Conservation (phyloP, 441 rosid species). For the Biscutella laevigata region DNA sequence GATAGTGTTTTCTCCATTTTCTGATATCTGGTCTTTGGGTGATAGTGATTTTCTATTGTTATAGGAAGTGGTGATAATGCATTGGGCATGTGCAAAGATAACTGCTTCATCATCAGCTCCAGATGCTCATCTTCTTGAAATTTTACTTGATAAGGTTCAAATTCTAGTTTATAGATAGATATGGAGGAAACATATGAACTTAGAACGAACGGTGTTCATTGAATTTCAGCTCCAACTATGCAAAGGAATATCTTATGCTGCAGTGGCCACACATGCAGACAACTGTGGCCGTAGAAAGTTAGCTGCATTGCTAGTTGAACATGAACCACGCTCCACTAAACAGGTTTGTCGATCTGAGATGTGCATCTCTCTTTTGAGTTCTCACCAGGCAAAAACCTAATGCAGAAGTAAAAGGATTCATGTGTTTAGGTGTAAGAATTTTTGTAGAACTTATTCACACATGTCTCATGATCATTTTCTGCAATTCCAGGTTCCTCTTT, state of each 20-base stretch:
- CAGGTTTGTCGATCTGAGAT: constrained; percentile 42
- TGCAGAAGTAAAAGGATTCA: neutral
- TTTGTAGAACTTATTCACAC: neutral
- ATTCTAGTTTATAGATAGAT: neutral
- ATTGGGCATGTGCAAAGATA: constrained; percentile 96
- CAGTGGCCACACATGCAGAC: constrained; percentile 99
- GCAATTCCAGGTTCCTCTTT: constrained; percentile 67
- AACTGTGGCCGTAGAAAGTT: constrained; percentile 82
- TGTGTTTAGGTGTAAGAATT: neutral
- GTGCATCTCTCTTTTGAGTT: neutral
- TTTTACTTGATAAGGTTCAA: constrained; percentile 87
- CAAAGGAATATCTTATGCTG: constrained; percentile 92
- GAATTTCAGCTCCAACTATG: constrained; percentile 74
- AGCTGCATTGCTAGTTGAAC: constrained; percentile 94
- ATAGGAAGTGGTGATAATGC: constrained; percentile 97
- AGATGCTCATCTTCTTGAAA: constrained; percentile 77
- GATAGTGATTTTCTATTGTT: constrained; percentile 1
- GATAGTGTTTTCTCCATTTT: neutral
- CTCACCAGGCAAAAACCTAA: no score
- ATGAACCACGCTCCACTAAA: constrained; percentile 93
- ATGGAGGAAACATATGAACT: constrained; percentile 3
- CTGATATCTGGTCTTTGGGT: neutral
- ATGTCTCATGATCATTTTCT: constrained; percentile 9
- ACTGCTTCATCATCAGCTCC: constrained; percentile 84
- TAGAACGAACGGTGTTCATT: constrained; percentile 19